A percentile compares a stretch with the other conserved stretches of the same genome.
Conservation (phyloP, 169 alveolate species). For the Cryptosporidium baileyi region DNA sequence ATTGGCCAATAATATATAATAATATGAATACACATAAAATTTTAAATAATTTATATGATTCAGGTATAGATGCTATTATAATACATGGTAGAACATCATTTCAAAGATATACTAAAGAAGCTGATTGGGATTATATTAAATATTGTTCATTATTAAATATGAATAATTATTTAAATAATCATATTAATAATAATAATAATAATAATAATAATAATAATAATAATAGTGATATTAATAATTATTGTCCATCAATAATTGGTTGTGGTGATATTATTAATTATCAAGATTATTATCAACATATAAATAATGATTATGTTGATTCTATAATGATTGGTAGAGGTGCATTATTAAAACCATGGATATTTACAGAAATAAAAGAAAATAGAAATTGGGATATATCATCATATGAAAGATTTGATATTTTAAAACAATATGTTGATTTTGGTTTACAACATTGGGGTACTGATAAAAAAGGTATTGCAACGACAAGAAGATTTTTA, state of each 20-base stretch:
- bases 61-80: conserved; percentile 77
- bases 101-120: conserved; percentile 82
- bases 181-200: not conserved
- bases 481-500: conserved; percentile 80
- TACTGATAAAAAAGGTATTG: conserved; percentile 84
- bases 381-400: conserved; percentile 83
- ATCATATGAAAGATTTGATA: conserved; percentile 81
- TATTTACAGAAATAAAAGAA: conserved; percentile 82
- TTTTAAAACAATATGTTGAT: conserved; percentile 76
- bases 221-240: not conserved
- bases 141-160: conserved; percentile 71
- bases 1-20: conserved; percentile 72
- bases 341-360: conserved; percentile 87
- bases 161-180: not conserved
- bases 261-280: conserved; percentile 80
- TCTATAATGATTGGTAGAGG: conserved; percentile 84
- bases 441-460: conserved; percentile 87
- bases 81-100: conserved; percentile 83
- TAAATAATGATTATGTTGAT: conserved; percentile 70
- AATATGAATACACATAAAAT: conserved; percentile 43
- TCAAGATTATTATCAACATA: conserved; percentile 67
- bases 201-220: not conserved
- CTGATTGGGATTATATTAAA: conserved; percentile 81
- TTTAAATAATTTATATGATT: conserved; percentile 24
- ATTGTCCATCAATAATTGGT: conserved; percentile 76